phyloP scores from a whole-genome alignment of 2,329 filamentous ascomycete species.

The Aspergillus sp. region DNA sequence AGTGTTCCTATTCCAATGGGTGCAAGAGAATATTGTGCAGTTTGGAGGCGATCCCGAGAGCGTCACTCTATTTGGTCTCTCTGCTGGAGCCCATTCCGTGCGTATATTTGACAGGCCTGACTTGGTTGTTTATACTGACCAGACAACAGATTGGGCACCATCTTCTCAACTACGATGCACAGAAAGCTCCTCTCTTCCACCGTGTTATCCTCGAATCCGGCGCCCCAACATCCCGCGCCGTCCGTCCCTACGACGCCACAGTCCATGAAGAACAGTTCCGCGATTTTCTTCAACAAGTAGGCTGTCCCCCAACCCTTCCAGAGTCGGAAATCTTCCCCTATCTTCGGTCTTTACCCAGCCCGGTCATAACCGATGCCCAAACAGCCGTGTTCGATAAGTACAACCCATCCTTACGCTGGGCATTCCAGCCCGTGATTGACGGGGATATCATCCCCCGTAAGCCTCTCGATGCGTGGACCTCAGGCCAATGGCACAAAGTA shows the following conservation, averaged over 20 bases:
- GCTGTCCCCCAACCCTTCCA: slow-evolving; percentile 27
- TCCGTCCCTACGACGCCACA: slow-evolving; percentile 41
- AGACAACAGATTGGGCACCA: slow-evolving; percentile 64
- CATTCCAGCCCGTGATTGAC: slow-evolving; percentile 71
- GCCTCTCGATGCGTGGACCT: slow-evolving; percentile 61
- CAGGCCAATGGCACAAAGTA: slow-evolving; percentile 54
- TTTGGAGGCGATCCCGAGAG: slow-evolving; percentile 9
- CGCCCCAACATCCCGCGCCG: slow-evolving; percentile 47
- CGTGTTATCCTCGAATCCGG: slow-evolving; percentile 50
- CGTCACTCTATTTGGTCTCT: slow-evolving; percentile 12
- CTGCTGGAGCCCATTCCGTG: slow-evolving; percentile 16
- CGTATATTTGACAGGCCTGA: slow-evolving; percentile 5
- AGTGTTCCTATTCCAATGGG: slow-evolving; percentile 31
- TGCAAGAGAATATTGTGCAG: slow-evolving; percentile 8
- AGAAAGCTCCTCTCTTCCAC: slow-evolving; percentile 40
- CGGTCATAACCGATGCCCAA: slow-evolving; percentile 41
- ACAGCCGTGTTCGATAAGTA: slow-evolving; percentile 47
- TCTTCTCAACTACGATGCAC: slow-evolving; percentile 51
- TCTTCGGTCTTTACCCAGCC: slow-evolving; percentile 41
- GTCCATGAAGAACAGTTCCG: slow-evolving; percentile 48
- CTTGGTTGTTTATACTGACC: background rate
- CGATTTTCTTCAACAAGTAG: slow-evolving; percentile 40
- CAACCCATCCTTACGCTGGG: slow-evolving; percentile 50
- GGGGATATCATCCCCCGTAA: slow-evolving; percentile 57
- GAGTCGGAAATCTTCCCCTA: slow-evolving; percentile 40